Percentiles rank a stretch among this genome's conserved stretches.
Conservation (phyloP, 2,329 filamentous ascomycete species). For the Neofusicoccum sp. region DNA sequence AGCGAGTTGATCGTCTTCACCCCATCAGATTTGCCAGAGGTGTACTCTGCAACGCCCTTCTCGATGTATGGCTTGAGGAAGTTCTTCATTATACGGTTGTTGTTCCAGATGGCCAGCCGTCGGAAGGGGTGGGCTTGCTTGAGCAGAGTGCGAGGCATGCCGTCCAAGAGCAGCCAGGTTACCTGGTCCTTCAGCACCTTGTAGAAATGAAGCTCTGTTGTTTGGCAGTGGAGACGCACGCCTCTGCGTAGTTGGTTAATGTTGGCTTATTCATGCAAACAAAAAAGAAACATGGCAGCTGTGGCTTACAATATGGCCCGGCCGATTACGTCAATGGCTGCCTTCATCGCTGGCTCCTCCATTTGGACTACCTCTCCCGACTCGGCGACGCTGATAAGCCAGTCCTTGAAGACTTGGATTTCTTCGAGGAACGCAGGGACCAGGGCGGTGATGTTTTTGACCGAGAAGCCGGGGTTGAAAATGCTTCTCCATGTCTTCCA, state of each 20-base stretch:
- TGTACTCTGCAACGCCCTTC: no score
- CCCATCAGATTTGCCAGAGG: background rate
- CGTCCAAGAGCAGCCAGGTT: no score
- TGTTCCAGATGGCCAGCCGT: no score
- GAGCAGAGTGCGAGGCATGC: no score
- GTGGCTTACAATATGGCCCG: background rate
- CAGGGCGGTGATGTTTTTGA: slow-evolving; percentile 27
- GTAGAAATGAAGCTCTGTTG: slow-evolving; percentile 28
- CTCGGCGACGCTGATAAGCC: background rate
- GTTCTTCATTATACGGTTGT: no score
- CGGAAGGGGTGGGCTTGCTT: no score
- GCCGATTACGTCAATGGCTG: slow-evolving; percentile 14
- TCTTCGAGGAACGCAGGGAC: slow-evolving; percentile 28
- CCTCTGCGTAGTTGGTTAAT: no score
- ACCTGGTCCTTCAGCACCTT: background rate
- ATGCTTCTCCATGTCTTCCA: slow-evolving; percentile 29
- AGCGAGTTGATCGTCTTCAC: background rate
- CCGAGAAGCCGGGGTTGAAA: slow-evolving; percentile 30
- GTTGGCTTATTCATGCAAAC: no score
- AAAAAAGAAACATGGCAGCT: slow-evolving; percentile 12
- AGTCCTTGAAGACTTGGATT: slow-evolving; percentile 22
- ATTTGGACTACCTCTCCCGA: background rate
- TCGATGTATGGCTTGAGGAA: background rate
- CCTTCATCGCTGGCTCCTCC: background rate
- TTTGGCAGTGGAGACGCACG: slow-evolving; percentile 25